These are phyloP conservation scores for Oenanthe sinensis DNA, from an alignment of 129 eudicot genomes.

Conservation along the genomic window DNA sequence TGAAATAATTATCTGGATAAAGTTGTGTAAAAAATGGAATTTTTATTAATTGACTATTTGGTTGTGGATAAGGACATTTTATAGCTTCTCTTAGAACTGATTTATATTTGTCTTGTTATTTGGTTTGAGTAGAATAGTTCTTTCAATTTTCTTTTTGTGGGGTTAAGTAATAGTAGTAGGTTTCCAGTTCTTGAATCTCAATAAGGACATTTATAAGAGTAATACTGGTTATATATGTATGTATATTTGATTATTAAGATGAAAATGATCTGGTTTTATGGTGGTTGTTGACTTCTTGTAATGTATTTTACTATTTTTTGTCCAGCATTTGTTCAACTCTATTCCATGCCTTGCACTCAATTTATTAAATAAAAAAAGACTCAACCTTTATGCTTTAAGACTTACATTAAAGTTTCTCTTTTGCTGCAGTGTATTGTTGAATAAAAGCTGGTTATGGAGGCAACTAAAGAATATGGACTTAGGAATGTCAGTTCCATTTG, in stretches of 20 bases:
- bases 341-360: background rate
- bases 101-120: background rate
- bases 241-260: background rate
- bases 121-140: background rate
- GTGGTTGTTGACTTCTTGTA: background rate
- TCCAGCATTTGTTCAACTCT: background rate
- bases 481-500: slow-evolving; percentile 71
- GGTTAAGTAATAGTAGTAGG: background rate
- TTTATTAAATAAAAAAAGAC: background rate
- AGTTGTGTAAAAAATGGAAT: background rate
- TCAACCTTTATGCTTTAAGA: background rate
- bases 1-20: background rate
- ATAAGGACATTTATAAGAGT: background rate
- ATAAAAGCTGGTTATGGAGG: slow-evolving; percentile 40
- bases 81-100: slow-evolving; percentile 11
- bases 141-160: background rate
- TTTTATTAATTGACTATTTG: background rate
- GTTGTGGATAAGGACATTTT: slow-evolving; percentile 11
- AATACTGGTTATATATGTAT: background rate
- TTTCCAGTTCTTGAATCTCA: background rate
- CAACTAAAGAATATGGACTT: slow-evolving; percentile 49
- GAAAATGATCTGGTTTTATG: background rate
- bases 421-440: slow-evolving; percentile 27
- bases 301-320: background rate
- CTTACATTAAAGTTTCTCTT: background rate